Conservation (phyloP, 2,329 filamentous ascomycete genomes). For the Arthrinium phaeospermum region DNA sequence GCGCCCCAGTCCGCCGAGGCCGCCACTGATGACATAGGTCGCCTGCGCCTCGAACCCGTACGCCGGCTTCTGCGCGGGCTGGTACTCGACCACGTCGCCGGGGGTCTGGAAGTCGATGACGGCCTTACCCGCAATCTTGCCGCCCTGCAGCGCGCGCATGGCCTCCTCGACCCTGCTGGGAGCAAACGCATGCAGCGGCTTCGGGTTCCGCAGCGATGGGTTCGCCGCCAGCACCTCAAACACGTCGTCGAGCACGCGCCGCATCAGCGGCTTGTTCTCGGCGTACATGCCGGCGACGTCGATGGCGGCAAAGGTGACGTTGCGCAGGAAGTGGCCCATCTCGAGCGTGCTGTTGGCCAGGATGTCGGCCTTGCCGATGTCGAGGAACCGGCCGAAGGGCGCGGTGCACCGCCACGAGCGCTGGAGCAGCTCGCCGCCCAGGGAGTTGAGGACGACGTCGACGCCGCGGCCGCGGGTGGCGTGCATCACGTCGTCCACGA, state of each 20-base stretch:
- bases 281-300: conserved; percentile 17
- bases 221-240: not conserved
- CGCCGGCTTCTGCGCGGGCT: not conserved
- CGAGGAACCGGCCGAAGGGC: conserved; percentile 16
- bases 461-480: conserved; percentile 41
- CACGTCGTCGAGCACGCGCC: conserved; percentile 9
- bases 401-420: conserved; percentile 15
- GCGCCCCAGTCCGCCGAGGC: conserved; percentile 57
- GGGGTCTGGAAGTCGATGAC: conserved; percentile 9
- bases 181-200: conserved; percentile 9
- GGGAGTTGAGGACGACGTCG: conserved; percentile 52
- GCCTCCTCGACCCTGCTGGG: conserved; percentile 3
- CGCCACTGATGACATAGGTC: conserved; percentile 57
- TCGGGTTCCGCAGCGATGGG: not conserved
- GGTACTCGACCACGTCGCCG: not conserved
- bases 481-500: conserved; percentile 38
- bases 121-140: conserved; percentile 14
- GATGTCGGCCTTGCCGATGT: conserved; percentile 20
- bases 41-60: conserved; percentile 38
- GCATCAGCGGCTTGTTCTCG: conserved; percentile 16
- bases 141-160: conserved; percentile 18
- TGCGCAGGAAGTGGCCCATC: conserved; percentile 17
- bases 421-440: conserved; percentile 34
- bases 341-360: conserved; percentile 17
- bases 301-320: conserved; percentile 19